These are phyloP conservation scores for Bolboschoenus planiculmis DNA, from an alignment of 176 grass and related monocot species.

Conservation along the genomic window DNA sequence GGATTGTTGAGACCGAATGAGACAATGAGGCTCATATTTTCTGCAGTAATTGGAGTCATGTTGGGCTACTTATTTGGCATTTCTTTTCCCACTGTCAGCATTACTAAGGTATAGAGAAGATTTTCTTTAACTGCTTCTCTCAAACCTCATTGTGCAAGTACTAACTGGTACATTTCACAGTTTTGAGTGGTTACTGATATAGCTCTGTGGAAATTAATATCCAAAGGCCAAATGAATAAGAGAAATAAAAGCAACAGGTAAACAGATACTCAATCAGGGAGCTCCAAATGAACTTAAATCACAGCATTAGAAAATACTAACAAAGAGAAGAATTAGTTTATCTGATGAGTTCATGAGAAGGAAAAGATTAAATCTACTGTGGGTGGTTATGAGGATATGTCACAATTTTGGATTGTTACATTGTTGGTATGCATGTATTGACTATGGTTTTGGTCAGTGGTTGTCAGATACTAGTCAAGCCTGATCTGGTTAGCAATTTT, in stretches of 20 bases:
- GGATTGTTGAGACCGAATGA: constrained; percentile 46
- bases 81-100: constrained; percentile 57
- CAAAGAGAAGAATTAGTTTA: neutral
- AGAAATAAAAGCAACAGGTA: neutral
- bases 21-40: constrained; percentile 53
- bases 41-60: constrained; percentile 42
- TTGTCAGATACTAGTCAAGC: neutral
- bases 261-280: neutral
- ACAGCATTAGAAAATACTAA: neutral
- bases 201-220: neutral
- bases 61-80: constrained; percentile 73
- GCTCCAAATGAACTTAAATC: neutral
- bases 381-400: no score
- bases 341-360: neutral
- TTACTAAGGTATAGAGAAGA: constrained; percentile 42
- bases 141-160: neutral
- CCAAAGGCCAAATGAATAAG: neutral
- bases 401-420: no score
- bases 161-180: neutral
- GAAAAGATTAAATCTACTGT: no score
- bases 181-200: constrained; percentile 1
- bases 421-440: neutral
- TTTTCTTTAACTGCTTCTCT: neutral
- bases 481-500: neutral
- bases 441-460: no score